Conservation (phyloP, 1,284 basidiomycete genomes). For the Veloboletus limbatus region DNA sequence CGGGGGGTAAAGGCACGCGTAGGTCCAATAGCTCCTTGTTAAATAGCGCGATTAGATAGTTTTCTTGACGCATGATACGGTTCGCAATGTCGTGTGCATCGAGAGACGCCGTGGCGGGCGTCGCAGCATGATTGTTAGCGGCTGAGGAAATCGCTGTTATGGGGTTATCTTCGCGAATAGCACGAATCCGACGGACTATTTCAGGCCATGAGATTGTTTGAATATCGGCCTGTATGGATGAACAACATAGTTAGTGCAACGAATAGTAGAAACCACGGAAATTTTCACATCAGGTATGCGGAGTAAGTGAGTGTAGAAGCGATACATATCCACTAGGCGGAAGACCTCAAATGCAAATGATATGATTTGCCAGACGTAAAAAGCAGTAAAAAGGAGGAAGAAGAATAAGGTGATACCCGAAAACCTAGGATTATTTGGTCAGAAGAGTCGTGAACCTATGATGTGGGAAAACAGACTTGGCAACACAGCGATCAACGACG, state of each 20-base stretch:
- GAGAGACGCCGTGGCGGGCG: slow-evolving; percentile 64
- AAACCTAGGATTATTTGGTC: slow-evolving; percentile 50
- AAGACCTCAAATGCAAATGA: slow-evolving; percentile 64
- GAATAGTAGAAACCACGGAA: slow-evolving; percentile 19
- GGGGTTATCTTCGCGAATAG: slow-evolving; percentile 89
- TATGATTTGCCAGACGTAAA: slow-evolving; percentile 76
- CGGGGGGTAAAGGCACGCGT: slow-evolving; percentile 70
- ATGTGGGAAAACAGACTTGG: slow-evolving; percentile 54
- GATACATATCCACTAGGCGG: slow-evolving; percentile 87
- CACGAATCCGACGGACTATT: slow-evolving; percentile 84
- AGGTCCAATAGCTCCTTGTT: slow-evolving; percentile 95
- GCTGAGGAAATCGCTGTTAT: slow-evolving; percentile 79
- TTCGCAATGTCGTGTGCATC: slow-evolving; percentile 98
- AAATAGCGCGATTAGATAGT: slow-evolving; percentile 96
- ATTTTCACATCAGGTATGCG: slow-evolving; percentile 77
- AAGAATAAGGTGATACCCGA: slow-evolving; percentile 82
- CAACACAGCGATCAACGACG: slow-evolving; percentile 77
- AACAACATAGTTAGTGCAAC: slow-evolving; percentile 13
- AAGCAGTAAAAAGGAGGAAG: slow-evolving; percentile 75
- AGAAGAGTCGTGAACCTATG: slow-evolving; percentile 1
- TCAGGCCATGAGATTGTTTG: slow-evolving; percentile 97
- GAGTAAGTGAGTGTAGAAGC: slow-evolving; percentile 81
- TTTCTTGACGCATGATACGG: slow-evolving; percentile 96
- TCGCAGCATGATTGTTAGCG: slow-evolving; percentile 45
- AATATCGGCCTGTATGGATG: slow-evolving; percentile 75